Conservation (phyloP, 2,329 filamentous ascomycete species). For the Incumbomyces delicatus region DNA sequence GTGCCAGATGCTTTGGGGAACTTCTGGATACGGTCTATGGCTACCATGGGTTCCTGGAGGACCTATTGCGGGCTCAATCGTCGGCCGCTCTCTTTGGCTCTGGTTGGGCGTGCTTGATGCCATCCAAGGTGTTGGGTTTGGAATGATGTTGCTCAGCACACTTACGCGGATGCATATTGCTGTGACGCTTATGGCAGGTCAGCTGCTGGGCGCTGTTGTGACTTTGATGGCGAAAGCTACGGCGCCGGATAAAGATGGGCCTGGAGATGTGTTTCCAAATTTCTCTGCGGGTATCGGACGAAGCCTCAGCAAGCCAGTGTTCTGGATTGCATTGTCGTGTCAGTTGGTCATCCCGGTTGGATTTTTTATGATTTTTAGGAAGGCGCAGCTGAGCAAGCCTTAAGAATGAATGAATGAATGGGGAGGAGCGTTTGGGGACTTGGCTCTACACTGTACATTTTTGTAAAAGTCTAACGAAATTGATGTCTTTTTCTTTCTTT, state of each 20-base stretch:
- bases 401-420: slow-evolving; percentile 7
- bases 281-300: slow-evolving; percentile 28
- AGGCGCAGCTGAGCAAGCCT: slow-evolving; percentile 21
- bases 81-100: slow-evolving; percentile 43
- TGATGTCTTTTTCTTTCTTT: too few relatives aligned
- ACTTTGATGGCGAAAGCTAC: slow-evolving; percentile 46
- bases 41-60: slow-evolving; percentile 48
- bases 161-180: slow-evolving; percentile 47
- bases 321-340: slow-evolving; percentile 44
- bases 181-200: slow-evolving; percentile 44
- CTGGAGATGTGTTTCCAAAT: slow-evolving; percentile 45
- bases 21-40: slow-evolving; percentile 42
- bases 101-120: slow-evolving; percentile 51
- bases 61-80: slow-evolving; percentile 37
- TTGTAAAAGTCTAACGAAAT: too few relatives aligned
- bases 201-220: slow-evolving; percentile 44
- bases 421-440: too few relatives aligned
- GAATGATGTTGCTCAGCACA: slow-evolving; percentile 51
- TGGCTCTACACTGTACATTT: too few relatives aligned
- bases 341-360: slow-evolving; percentile 46
- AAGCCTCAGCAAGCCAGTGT: slow-evolving; percentile 32
- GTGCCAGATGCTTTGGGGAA: slow-evolving; percentile 50
- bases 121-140: slow-evolving; percentile 48
- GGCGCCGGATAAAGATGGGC: slow-evolving; percentile 44
- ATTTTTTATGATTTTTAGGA: slow-evolving; percentile 42